Evolutionary conservation across 140 eudicot genomes (phyloP).

Genomic region (Flaveria floridana): DNA sequence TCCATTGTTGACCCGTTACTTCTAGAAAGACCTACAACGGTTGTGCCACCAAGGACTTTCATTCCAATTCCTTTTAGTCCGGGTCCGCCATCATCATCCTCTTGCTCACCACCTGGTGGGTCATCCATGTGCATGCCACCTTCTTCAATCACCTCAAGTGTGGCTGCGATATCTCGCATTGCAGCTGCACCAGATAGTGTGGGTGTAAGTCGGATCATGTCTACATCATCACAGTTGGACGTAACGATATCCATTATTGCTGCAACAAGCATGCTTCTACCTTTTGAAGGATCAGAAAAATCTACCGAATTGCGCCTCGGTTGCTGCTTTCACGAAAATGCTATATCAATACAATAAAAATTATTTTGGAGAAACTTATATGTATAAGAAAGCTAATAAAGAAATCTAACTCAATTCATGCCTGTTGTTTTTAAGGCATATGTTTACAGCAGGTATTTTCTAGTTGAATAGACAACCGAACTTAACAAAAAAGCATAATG

Average conservation of each 20-base stretch:
- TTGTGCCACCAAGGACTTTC: constrained; percentile 90
- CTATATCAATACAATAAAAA: constrained; percentile 44
- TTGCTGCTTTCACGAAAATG: constrained; percentile 71
- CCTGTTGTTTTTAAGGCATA: background rate
- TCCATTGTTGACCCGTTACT: constrained; percentile 44
- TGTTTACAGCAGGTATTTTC: background rate
- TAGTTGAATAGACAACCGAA: background rate
- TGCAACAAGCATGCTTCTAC: constrained; percentile 97
- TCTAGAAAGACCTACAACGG: constrained; percentile 73
- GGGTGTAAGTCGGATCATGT: constrained; percentile 51
- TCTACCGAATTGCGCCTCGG: constrained; percentile 59
- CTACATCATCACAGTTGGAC: constrained; percentile 70
- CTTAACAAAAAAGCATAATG: background rate
- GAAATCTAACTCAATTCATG: background rate
- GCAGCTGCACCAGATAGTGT: constrained; percentile 72
- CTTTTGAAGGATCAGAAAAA: constrained; percentile 73
- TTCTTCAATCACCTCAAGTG: constrained; percentile 86
- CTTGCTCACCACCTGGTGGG: constrained; percentile 57
- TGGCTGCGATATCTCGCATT: constrained; percentile 88
- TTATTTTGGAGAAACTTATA: constrained; percentile 27
- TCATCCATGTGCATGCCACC: constrained; percentile 88
- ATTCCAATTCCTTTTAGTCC: constrained; percentile 90
- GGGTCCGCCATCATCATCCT: constrained; percentile 73
- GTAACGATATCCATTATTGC: constrained; percentile 96
- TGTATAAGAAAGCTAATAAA: background rate